Conservation (phyloP, 2,329 filamentous ascomycete species). For the Nigrograna mackinnonii region DNA sequence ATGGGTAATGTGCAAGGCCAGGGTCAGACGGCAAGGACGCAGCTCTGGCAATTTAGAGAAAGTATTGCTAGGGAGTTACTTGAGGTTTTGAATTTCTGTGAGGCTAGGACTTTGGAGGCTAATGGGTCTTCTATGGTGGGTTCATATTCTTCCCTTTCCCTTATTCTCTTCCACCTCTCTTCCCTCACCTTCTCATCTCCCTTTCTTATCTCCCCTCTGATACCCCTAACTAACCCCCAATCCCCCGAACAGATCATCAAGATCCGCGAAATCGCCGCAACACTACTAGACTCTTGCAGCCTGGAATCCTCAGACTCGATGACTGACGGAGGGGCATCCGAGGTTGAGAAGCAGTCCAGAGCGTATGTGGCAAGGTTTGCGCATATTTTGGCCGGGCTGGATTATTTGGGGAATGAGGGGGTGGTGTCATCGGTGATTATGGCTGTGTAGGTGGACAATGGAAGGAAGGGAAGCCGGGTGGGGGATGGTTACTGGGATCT, state of each 20-base stretch:
- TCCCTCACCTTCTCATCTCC: too few relatives aligned
- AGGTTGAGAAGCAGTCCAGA: conserved; percentile 13
- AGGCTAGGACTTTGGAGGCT: conserved; percentile 13
- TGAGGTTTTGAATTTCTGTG: conserved; percentile 16
- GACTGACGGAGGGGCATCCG: too few relatives aligned
- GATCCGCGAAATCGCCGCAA: conserved; percentile 18
- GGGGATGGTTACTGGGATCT: too few relatives aligned
- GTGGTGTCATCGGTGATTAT: too few relatives aligned
- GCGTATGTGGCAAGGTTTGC: conserved; percentile 15
- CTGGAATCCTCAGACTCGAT: too few relatives aligned
- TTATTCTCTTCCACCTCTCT: too few relatives aligned
- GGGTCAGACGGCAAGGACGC: conserved; percentile 12
- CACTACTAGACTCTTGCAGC: conserved; percentile 10
- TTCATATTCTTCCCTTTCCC: too few relatives aligned
- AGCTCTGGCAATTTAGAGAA: conserved; percentile 17
- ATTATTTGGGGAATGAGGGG: conserved; percentile 16
- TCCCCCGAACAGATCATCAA: conserved; percentile 21
- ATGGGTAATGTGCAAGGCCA: too few relatives aligned
- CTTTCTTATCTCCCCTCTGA: too few relatives aligned
- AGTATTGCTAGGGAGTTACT: conserved; percentile 18
- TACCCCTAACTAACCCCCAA: conserved; percentile 1
- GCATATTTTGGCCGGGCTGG: conserved; percentile 14
- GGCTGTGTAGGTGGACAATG: too few relatives aligned
- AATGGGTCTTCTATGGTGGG: conserved; percentile 17
- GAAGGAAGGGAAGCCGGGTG: too few relatives aligned